Evolutionary conservation across 768 basidiomycete genomes (phyloP).

Genomic region (Multifurca ochricompacta): DNA sequence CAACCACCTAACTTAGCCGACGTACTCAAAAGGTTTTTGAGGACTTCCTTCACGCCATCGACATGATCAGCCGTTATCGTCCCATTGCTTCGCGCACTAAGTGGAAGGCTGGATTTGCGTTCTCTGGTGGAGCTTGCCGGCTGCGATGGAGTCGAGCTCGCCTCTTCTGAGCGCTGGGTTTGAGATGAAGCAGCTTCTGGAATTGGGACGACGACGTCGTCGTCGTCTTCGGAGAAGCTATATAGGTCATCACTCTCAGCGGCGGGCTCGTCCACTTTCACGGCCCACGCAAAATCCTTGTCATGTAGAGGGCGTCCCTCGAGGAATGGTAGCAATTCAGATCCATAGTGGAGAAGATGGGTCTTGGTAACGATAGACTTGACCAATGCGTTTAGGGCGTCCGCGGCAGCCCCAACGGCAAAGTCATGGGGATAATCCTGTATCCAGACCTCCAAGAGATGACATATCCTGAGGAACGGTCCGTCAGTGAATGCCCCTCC

Average conservation of each 20-base stretch:
- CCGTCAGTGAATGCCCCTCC: background rate
- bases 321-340: conserved; percentile 74
- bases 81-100: conserved; percentile 29
- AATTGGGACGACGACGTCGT: conserved; percentile 24
- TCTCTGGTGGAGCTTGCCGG: conserved; percentile 37
- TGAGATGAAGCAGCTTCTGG: conserved; percentile 23
- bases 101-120: conserved; percentile 62
- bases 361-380: conserved; percentile 75
- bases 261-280: conserved; percentile 49
- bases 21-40: conserved; percentile 55
- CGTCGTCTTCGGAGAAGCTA: conserved; percentile 48
- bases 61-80: background rate
- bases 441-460: conserved; percentile 72
- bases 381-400: conserved; percentile 67
- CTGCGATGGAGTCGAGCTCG: background rate
- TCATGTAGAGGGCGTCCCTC: conserved; percentile 64
- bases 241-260: conserved; percentile 60
- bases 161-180: conserved; percentile 13
- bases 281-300: conserved; percentile 66
- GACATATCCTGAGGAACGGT: conserved; percentile 53
- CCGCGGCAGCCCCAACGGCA: conserved; percentile 63
- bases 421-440: conserved; percentile 72
- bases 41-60: conserved; percentile 40
- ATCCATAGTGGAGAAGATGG: conserved; percentile 77
- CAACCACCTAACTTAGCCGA: conserved; percentile 48